Conservation (phyloP, 495 filamentous ascomycete species). For the Corynascus novoguineensis region DNA sequence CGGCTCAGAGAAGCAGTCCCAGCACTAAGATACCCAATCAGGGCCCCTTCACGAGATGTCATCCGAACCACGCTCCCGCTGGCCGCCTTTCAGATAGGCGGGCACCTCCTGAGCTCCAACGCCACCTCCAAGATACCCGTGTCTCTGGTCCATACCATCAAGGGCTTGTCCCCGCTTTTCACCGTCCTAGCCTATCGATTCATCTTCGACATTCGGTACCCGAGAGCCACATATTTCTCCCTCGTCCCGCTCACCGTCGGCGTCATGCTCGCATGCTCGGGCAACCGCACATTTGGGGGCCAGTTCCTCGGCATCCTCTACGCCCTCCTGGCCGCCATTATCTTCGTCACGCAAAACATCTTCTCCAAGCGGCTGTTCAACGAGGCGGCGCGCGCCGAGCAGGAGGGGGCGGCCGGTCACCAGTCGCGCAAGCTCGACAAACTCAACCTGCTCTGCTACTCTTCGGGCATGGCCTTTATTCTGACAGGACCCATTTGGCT, state of each 20-base stretch:
- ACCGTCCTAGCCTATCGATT: conserved; percentile 91
- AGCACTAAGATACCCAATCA: conserved; percentile 74
- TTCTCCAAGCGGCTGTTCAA: conserved; percentile 99
- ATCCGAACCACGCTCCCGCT: conserved; percentile 83
- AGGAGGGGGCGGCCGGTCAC: conserved; percentile 49
- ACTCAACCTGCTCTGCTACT: conserved; percentile 94
- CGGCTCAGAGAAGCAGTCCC: conserved; percentile 61
- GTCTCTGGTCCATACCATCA: conserved; percentile 96
- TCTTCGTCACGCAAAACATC: conserved; percentile 98
- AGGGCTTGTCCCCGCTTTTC: conserved; percentile 95
- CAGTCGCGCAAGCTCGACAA: conserved; percentile 82
- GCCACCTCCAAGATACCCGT: conserved; percentile 93
- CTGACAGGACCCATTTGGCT: conserved; percentile 93
- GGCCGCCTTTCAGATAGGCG: conserved; percentile 86
- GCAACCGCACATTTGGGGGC: conserved; percentile 64
- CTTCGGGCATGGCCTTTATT: conserved; percentile 82
- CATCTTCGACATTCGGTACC: conserved; percentile 82
- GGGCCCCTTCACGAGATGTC: conserved; percentile 73
- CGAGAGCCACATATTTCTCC: conserved; percentile 82
- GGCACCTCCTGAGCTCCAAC: conserved; percentile 88
- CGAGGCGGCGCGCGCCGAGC: conserved; percentile 76
- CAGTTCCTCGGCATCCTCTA: conserved; percentile 84
- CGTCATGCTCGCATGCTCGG: conserved; percentile 92
- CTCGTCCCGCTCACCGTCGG: conserved; percentile 86
- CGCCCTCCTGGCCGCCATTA: conserved; percentile 77